phyloP scores from a whole-genome alignment of 31 red algal species.

The Porphyra umbilicalis region DNA sequence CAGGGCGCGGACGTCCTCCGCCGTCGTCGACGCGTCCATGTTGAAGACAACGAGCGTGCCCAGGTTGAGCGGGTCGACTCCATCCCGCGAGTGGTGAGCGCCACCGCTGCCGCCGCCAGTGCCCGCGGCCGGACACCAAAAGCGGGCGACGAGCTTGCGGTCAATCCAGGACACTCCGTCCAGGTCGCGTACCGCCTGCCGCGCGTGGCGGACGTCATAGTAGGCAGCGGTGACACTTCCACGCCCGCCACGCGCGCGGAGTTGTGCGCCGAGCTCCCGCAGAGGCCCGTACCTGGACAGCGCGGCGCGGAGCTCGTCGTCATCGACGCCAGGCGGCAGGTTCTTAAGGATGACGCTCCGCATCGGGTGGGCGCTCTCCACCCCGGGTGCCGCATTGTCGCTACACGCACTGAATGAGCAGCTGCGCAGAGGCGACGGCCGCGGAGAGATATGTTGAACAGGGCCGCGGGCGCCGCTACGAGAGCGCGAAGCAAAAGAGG shows the following conservation, averaged over 20 bases:
- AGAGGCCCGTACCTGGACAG: slow-evolving; percentile 42
- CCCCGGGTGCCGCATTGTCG: neutral
- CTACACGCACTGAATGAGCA: neutral
- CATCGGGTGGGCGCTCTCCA: slow-evolving; percentile 34
- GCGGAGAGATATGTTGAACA: neutral
- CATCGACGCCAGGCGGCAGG: slow-evolving; percentile 64
- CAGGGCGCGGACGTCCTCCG: slow-evolving; percentile 53
- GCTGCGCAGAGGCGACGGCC: neutral
- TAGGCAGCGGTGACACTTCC: slow-evolving; percentile 46
- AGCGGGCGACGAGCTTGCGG: slow-evolving; percentile 35
- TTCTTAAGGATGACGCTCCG: slow-evolving; percentile 56
- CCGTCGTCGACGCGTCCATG: slow-evolving; percentile 36
- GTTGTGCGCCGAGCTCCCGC: slow-evolving; percentile 66
- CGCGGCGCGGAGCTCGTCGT: slow-evolving; percentile 46
- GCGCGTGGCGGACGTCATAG: slow-evolving; percentile 64
- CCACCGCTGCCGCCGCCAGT: neutral
- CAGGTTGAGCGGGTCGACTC: slow-evolving; percentile 18
- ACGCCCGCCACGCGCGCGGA: slow-evolving; percentile 55
- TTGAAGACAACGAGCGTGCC: slow-evolving; percentile 76
- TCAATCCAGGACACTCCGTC: slow-evolving; percentile 33
- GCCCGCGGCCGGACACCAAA: slow-evolving; percentile 51
- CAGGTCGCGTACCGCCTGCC: slow-evolving; percentile 25
- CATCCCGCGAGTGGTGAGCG: neutral
- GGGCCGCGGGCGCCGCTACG: neutral
- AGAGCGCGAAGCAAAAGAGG: neutral